Conservation (phyloP, 352 stramenopile genomes). For the Phytopythium chamaehyphon region DNA sequence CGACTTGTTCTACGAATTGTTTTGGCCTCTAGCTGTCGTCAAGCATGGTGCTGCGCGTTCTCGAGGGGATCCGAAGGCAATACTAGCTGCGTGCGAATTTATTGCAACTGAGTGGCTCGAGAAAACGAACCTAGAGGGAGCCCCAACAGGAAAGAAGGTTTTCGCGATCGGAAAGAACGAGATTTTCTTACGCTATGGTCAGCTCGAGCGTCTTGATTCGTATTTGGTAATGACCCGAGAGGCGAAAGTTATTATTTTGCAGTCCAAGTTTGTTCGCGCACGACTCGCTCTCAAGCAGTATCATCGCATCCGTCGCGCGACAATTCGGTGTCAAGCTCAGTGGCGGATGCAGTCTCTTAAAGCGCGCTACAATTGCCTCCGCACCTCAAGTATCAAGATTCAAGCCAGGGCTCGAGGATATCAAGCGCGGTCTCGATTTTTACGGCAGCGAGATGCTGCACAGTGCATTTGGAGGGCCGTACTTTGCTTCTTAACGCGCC, state of each 20-base stretch:
- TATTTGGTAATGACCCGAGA: constrained; percentile 32
- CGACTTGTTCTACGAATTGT: constrained; percentile 70
- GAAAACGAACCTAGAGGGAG: neutral
- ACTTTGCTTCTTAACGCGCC: constrained; percentile 42
- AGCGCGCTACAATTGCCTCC: constrained; percentile 7
- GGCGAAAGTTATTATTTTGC: constrained; percentile 43
- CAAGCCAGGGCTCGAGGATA: constrained; percentile 35
- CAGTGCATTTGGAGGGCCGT: constrained; percentile 26
- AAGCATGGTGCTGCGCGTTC: constrained; percentile 22
- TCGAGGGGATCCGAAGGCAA: constrained; percentile 14
- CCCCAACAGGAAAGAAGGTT: constrained; percentile 23
- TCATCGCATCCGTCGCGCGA: constrained; percentile 26
- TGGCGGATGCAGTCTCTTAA: constrained; percentile 39
- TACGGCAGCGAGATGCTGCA: constrained; percentile 26
- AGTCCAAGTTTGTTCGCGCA: constrained; percentile 47
- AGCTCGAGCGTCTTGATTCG: constrained; percentile 68
- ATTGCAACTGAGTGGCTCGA: constrained; percentile 55
- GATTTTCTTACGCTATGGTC: constrained; percentile 74
- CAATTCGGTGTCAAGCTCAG: constrained; percentile 39
- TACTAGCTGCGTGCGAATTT: constrained; percentile 34
- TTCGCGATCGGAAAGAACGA: constrained; percentile 72
- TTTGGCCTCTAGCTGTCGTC: constrained; percentile 42
- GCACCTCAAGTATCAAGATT: constrained; percentile 14
- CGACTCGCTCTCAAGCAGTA: constrained; percentile 36
- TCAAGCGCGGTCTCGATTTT: constrained; percentile 20